Conservation (phyloP, 2,329 filamentous ascomycete genomes). For the Dichotomopilus funicola region DNA sequence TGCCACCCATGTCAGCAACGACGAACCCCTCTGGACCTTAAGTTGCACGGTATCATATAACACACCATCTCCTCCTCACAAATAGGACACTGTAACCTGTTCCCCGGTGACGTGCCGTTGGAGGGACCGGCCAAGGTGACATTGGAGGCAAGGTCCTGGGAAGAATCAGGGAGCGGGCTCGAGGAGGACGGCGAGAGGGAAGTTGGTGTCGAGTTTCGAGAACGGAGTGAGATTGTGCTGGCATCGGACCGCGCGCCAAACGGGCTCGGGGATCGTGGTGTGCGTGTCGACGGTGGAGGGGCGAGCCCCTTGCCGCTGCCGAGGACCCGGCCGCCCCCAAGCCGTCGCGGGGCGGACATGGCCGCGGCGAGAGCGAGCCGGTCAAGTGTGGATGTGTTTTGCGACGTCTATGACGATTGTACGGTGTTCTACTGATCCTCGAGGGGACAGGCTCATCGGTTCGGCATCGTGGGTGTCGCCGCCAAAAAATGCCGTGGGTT, state of each 20-base stretch:
- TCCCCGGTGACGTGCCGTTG: constrained; percentile 51
- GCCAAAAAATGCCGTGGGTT: neutral
- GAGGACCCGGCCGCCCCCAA: constrained; percentile 87
- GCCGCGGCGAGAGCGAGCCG: neutral
- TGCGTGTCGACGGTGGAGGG: constrained; percentile 38
- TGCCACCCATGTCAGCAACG: constrained; percentile 31
- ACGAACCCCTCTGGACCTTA: no score
- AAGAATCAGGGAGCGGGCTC: constrained; percentile 62
- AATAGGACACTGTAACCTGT: constrained; percentile 85
- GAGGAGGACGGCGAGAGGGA: constrained; percentile 51
- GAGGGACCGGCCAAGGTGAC: constrained; percentile 60
- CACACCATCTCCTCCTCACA: constrained; percentile 95
- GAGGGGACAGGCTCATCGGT: no score
- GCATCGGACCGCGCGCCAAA: constrained; percentile 18
- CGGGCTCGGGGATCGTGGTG: constrained; percentile 32
- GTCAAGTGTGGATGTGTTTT: neutral
- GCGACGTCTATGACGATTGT: no score
- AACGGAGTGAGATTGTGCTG: constrained; percentile 43
- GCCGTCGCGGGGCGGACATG: constrained; percentile 72
- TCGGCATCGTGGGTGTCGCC: no score
- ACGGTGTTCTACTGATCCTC: no score
- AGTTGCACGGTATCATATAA: neutral
- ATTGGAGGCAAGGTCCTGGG: constrained; percentile 74
- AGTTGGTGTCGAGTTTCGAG: constrained; percentile 45
- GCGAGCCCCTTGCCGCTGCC: constrained; percentile 80